Evolutionary conservation across 257 asterid genomes (phyloP).

Genomic region (Prunella vulgaris): DNA sequence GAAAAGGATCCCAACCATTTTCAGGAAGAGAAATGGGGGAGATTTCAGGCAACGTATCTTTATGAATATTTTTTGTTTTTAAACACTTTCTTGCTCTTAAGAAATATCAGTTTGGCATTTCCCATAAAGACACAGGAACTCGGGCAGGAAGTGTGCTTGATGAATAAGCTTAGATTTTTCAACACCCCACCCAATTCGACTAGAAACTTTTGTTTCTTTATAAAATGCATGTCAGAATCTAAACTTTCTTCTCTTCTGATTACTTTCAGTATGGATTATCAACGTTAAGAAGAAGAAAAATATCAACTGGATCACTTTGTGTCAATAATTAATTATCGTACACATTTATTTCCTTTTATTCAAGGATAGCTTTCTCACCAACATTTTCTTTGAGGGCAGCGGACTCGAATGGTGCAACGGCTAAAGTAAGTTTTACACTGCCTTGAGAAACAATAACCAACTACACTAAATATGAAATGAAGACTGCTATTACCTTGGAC

Average conservation of each 20-base stretch:
- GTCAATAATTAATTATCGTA: not conserved
- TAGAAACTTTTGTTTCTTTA: not conserved
- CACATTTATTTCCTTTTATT: not conserved
- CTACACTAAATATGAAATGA: not conserved
- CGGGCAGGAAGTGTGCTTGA: not conserved
- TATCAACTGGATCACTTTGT: not conserved
- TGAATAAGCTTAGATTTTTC: not conserved
- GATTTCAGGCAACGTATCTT: not conserved
- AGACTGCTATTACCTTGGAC: slow-evolving; percentile 64
- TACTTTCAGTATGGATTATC: slow-evolving; percentile 3
- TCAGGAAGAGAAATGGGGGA: not conserved
- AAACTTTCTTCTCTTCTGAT: not conserved
- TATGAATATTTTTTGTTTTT: not conserved
- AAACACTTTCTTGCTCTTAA: not conserved
- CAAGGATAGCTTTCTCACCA: not conserved
- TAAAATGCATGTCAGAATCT: not conserved
- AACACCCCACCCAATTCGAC: not conserved
- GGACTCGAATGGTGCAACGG: not conserved
- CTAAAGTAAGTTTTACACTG: not conserved
- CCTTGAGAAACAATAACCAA: not conserved
- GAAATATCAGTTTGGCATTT: not conserved
- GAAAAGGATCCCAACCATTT: not conserved
- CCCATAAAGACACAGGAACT: not conserved
- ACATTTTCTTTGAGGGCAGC: not conserved
- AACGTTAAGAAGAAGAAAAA: not conserved